Evolutionary conservation across 2,329 filamentous ascomycete genomes (phyloP).

Genomic region (Calonectria fujianensis): DNA sequence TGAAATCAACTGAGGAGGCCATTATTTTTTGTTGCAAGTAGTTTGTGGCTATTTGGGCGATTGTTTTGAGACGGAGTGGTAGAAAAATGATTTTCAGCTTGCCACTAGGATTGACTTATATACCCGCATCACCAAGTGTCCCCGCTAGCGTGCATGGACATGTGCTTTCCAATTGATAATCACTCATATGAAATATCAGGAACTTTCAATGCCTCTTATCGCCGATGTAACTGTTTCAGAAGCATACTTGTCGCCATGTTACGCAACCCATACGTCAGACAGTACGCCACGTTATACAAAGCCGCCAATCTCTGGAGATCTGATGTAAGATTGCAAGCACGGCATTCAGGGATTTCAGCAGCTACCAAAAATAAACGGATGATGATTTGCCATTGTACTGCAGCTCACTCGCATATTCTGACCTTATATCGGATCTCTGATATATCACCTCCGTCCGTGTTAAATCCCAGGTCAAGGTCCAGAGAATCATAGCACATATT

Average conservation of each 20-base stretch:
- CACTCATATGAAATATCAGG: neutral
- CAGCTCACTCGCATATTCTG: neutral
- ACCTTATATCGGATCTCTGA: neutral
- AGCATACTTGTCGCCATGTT: neutral
- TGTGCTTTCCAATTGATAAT: neutral
- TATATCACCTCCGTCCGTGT: neutral
- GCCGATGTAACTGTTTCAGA: neutral
- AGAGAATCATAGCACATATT: neutral
- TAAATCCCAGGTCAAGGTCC: neutral
- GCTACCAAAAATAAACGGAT: neutral
- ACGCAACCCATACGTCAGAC: neutral
- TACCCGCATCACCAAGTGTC: neutral
- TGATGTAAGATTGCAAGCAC: neutral
- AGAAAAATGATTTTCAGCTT: neutral
- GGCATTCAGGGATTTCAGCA: neutral
- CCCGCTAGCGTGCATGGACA: neutral
- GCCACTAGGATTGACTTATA: neutral
- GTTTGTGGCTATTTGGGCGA: neutral
- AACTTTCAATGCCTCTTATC: neutral
- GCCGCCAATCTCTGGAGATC: neutral
- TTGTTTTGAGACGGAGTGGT: neutral
- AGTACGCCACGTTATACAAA: neutral
- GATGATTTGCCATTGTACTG: neutral
- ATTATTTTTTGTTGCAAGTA: neutral
- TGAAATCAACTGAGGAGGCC: conserved; percentile 3